These are phyloP conservation scores for Speleostelium caveatum DNA, from an alignment of 78 protist genomes.

Conservation along the genomic window DNA sequence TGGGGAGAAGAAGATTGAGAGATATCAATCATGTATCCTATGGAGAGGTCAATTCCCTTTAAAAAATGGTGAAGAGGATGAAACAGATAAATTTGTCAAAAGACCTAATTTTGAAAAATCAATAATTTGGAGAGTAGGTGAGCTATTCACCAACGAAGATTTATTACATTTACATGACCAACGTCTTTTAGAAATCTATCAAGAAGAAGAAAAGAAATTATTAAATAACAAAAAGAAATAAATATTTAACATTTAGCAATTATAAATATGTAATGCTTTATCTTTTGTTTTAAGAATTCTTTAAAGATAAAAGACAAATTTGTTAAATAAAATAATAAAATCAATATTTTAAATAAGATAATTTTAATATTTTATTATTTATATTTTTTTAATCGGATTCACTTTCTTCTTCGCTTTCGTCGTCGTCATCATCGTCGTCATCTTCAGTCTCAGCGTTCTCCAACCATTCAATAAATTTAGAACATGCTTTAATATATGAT, in stretches of 20 bases:
- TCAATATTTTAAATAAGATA: neutral
- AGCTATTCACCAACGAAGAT: neutral
- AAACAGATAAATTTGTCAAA: neutral
- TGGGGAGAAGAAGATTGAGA: neutral
- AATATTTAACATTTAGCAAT: too few species aligned
- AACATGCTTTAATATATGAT: conserved; percentile 34
- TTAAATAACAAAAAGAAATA: too few species aligned
- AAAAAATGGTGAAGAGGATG: neutral
- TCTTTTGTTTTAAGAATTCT: too few species aligned
- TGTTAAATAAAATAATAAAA: too few species aligned
- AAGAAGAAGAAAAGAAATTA: too few species aligned
- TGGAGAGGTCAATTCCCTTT: conserved; percentile 25
- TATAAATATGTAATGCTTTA: too few species aligned
- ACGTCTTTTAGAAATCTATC: too few species aligned
- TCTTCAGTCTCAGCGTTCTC: conserved; percentile 79
- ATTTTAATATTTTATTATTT: conserved; percentile 8
- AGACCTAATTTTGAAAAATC: neutral
- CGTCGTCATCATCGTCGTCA: conserved; percentile 72
- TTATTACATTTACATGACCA: neutral
- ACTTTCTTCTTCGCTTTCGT: conserved; percentile 19
- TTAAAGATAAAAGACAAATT: too few species aligned
- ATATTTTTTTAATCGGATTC: conserved; percentile 16
- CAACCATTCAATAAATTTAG: conserved; percentile 56
- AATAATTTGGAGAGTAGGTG: conserved; percentile 25
- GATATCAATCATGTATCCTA: neutral